Conservation (phyloP, 2,329 filamentous ascomycete species). For the Curvularia hawaiiensis region DNA sequence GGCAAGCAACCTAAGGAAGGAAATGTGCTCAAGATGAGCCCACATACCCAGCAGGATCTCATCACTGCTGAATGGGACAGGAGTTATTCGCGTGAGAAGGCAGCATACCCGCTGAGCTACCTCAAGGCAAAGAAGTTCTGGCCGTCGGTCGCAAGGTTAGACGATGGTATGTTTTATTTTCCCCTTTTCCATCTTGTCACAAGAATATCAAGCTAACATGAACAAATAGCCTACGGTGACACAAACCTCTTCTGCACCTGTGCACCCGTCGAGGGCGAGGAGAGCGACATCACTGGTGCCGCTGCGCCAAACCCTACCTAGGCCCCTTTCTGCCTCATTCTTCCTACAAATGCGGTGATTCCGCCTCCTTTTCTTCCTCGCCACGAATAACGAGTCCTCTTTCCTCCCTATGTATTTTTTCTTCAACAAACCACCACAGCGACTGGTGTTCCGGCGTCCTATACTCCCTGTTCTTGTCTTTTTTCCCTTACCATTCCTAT, state of each 20-base stretch:
- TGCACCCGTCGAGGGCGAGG: conserved; percentile 70
- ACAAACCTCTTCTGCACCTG: conserved; percentile 95
- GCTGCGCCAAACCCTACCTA: conserved; percentile 43
- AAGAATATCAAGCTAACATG: conserved; percentile 26
- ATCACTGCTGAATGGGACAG: conserved; percentile 78
- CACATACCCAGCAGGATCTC: conserved; percentile 83
- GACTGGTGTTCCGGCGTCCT: conserved; percentile 3
- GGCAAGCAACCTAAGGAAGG: conserved; percentile 74
- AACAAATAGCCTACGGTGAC: conserved; percentile 75
- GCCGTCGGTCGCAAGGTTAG: conserved; percentile 83
- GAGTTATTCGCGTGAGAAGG: conserved; percentile 79
- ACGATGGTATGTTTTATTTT: conserved; percentile 71
- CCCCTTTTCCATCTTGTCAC: neutral
- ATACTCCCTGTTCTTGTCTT: neutral
- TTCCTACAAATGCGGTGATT: neutral
- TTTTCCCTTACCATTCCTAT: neutral
- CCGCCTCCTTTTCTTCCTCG: neutral
- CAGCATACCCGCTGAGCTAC: conserved; percentile 83
- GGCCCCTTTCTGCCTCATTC: neutral
- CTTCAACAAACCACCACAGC: conserved; percentile 7
- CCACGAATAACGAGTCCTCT: neutral
- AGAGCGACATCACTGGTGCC: conserved; percentile 39
- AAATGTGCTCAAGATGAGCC: conserved; percentile 88
- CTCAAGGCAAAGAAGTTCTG: conserved; percentile 97
- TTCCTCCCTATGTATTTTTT: neutral